phyloP scores from a whole-genome alignment of 2,329 filamentous ascomycete species.

The Alternaria viburni region DNA sequence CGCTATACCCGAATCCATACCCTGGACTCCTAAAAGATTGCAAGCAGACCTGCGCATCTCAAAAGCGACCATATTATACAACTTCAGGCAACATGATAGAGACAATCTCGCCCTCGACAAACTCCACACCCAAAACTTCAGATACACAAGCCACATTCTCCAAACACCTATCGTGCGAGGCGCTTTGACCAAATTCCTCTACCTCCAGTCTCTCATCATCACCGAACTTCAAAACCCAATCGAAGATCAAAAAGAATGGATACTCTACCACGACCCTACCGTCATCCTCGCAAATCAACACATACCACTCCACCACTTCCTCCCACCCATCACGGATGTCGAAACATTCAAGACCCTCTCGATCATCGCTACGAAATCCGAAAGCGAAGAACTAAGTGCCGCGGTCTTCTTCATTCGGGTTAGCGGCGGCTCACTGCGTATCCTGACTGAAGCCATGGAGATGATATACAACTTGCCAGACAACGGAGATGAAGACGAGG shows the following conservation, averaged over 20 bases:
- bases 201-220: slow-evolving; percentile 31
- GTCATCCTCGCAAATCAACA: slow-evolving; percentile 39
- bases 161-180: slow-evolving; percentile 40
- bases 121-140: background rate
- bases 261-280: slow-evolving; percentile 22
- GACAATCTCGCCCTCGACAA: background rate
- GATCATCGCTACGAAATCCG: slow-evolving; percentile 31
- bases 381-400: slow-evolving; percentile 28
- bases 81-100: background rate
- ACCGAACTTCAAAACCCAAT: slow-evolving; percentile 24
- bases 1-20: background rate
- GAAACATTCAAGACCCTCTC: slow-evolving; percentile 26
- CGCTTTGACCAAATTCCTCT: slow-evolving; percentile 46
- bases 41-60: background rate
- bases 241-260: slow-evolving; percentile 33
- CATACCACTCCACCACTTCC: slow-evolving; percentile 39
- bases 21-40: background rate
- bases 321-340: slow-evolving; percentile 28
- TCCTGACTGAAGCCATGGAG: slow-evolving; percentile 35
- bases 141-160: slow-evolving; percentile 48
- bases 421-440: background rate
- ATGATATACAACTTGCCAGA: slow-evolving; percentile 37
- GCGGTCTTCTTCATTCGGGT: slow-evolving; percentile 33
- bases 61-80: background rate
- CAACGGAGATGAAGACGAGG: background rate